Evolutionary conservation across 495 filamentous ascomycete genomes (phyloP), one percentile per base, ranked within the genome.

Genomic region (Hyphodiscus hymeniophilus): DNA sequence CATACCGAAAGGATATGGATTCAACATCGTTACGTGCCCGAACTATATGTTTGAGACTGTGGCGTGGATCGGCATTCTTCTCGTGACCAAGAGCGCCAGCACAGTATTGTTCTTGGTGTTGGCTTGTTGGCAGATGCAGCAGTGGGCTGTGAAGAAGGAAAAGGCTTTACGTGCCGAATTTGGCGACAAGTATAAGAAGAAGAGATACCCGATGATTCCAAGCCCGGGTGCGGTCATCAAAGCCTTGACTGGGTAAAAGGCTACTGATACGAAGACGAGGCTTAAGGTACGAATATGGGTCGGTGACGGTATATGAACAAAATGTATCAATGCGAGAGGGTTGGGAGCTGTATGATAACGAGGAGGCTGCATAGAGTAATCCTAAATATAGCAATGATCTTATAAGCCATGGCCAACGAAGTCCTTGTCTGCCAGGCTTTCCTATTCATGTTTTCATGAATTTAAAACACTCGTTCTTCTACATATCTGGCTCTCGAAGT

Each of bases 11-110:
- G 91, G 91, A 16, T 78, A 88, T 47, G 88, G 89, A n/a, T 96
- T 95, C 68, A 70, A 67, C 58, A 57, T 77, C 32, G 92, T 97
- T 33, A 98, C 92, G 11, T 94, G 89, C 74, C 92, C 92, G 18
- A 98, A 98, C 72, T 98, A 98, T 68, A 76, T 90, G 68, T 98
- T 95, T 59, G 92, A 98, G 73, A 74, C 82, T 11, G 54, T 92
- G 31, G 76, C 87, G 1, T 98, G 92, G 92, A 43, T 84, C 15
- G 89, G 87, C 35, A 71, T 97, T 13, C 66, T 90, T 38, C 61
- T 94, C 18, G 85, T 82, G 51, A 79, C 75, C 43, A 74, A 87
- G 65, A 94, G 82, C 66, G 82, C 76, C 71, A 79, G 80, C 46
- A 81, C 86, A 0, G 63, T 79, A 7, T 38, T 94, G 17, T 97